phyloP scores from a whole-genome alignment of 2,329 filamentous ascomycete species.

The Colletotrichum sp. region DNA sequence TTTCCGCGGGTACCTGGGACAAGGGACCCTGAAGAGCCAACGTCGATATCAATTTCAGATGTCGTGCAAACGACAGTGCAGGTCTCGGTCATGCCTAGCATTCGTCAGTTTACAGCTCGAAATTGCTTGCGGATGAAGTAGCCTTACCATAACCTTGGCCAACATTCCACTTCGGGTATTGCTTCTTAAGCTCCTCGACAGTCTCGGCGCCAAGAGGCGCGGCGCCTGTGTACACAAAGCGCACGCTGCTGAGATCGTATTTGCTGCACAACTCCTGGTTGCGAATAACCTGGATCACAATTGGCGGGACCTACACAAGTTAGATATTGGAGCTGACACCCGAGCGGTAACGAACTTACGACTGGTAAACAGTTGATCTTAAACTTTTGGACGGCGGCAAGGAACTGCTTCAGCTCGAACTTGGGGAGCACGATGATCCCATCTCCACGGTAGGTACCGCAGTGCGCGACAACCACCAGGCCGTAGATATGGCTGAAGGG shows the following conservation, averaged over 20 bases:
- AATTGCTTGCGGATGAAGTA: background rate
- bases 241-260: constrained; percentile 73
- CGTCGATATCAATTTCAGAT: constrained; percentile 62
- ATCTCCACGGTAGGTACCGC: constrained; percentile 73
- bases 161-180: constrained; percentile 69
- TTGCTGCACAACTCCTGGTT: constrained; percentile 63
- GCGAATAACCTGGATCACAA: constrained; percentile 76
- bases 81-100: constrained; percentile 73
- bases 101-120: background rate
- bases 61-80: constrained; percentile 69
- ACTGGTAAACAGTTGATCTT: constrained; percentile 72
- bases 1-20: constrained; percentile 68
- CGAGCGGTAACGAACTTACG: constrained; percentile 43
- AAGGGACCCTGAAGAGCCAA: constrained; percentile 73
- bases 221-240: constrained; percentile 71
- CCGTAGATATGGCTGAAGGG: constrained; percentile 86
- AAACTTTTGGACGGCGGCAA: constrained; percentile 69
- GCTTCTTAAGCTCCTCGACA: constrained; percentile 62
- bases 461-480: constrained; percentile 73
- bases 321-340: background rate
- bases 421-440: constrained; percentile 75
- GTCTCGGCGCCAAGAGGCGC: constrained; percentile 77
- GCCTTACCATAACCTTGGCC: constrained; percentile 73
- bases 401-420: constrained; percentile 73
- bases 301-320: constrained; percentile 69